phyloP scores from a whole-genome alignment of 2,329 filamentous ascomycete genomes.

The Cladosporium austrohemisphaericum region DNA sequence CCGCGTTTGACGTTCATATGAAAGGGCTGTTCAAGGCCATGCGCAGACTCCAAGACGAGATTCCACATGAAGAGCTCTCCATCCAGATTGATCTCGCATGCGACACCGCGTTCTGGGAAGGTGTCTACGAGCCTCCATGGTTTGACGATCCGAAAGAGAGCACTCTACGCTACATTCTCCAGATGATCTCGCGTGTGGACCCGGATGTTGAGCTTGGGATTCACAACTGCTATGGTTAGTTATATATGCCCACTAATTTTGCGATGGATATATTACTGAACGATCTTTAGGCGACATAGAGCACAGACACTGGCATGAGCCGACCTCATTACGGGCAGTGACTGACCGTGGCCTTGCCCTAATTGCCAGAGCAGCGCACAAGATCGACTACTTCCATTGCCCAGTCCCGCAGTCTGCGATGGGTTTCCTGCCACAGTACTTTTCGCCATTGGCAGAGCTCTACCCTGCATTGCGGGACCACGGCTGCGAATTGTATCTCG shows the following conservation, averaged over 20 bases:
- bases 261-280: too few species aligned
- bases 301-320: conserved; percentile 45
- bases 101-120: conserved; percentile 35
- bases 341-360: conserved; percentile 38
- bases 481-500: conserved; percentile 39
- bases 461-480: conserved; percentile 30
- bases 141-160: conserved; percentile 29
- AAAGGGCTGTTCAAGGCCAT: conserved; percentile 30
- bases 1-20: conserved; percentile 32
- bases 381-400: conserved; percentile 43
- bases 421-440: conserved; percentile 37
- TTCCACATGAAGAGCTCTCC: conserved; percentile 35
- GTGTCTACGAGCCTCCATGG: conserved; percentile 31
- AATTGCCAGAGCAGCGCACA: conserved; percentile 25
- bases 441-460: conserved; percentile 35
- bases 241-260: neutral
- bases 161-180: conserved; percentile 32
- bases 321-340: conserved; percentile 32
- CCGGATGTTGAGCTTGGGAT: conserved; percentile 41
- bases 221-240: conserved; percentile 47
- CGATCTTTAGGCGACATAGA: conserved; percentile 33
- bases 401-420: conserved; percentile 41
- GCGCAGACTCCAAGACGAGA: conserved; percentile 28
- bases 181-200: conserved; percentile 33
- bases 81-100: conserved; percentile 36